Evolutionary conservation across 176 grass and related monocot genomes (phyloP), one percentile per base, ranked within the genome.

Genomic region (Oryza nivara): DNA sequence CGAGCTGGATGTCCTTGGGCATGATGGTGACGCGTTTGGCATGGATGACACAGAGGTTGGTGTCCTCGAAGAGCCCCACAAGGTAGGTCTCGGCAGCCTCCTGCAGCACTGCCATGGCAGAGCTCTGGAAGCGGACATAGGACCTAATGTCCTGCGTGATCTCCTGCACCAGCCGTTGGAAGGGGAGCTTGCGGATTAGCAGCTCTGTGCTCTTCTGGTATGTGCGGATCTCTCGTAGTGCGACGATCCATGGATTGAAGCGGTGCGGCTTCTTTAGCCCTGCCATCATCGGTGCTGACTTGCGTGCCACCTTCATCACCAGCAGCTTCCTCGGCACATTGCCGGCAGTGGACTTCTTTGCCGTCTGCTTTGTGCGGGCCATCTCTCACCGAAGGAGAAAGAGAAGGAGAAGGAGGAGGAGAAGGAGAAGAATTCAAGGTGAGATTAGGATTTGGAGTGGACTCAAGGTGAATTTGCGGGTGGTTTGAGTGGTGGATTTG

Each of bases 201-300:
- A 97, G 89, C 89, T 97, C 91, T 13, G 87, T 97, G 89, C 94
- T 97, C 87, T 97, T 97, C 94, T 97, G 89, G 75, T 97, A 97
- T 87, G 91, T 97, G 82, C 89, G 82, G 79, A 97, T 97, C 89
- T 97, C 91, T 1, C 89, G 77, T 5, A 97, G 89, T 11, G 89
- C 89, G 15, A 97, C 87, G 9, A 91, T 97, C 13, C 91, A 91
- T 0, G 87, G 94, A 8, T 91, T 85, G 84, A 96, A 96, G n/a
- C 89, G 73, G 78, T 96, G 91, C 0, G 94, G 94, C 89, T 96
- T 96, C 91, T 96, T 96, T 64, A 96, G 91, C 3, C 94, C 94
- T 2, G 91, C 94, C 0, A 89, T 97, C 0, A 87, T 85, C 56
- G 91, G 87, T 1, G 89, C 89, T 3, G 94, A 97, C 82, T 96